Percentiles rank a stretch among this genome's conserved stretches.
These are phyloP conservation scores for Saccharomycodes ludwigii DNA, from an alignment of 805 yeast genomes.

Conservation along the genomic window DNA sequence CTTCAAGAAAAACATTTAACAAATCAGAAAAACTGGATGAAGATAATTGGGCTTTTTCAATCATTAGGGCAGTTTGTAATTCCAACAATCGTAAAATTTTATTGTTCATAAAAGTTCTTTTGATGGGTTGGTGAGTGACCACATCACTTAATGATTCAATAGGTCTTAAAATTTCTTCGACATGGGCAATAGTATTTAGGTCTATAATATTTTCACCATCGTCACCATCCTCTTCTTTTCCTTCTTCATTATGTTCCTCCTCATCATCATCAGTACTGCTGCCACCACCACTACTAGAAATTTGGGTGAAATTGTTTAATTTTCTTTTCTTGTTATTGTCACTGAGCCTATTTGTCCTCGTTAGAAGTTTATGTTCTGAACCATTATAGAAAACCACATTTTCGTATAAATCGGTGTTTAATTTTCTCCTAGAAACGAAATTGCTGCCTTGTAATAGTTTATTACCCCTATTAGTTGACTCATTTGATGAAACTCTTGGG, in stretches of 20 bases:
- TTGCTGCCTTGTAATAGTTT: constrained; percentile 41
- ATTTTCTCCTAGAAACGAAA: constrained; percentile 31
- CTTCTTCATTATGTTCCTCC: constrained; percentile 7
- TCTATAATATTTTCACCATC: constrained; percentile 27
- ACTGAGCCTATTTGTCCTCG: constrained; percentile 21
- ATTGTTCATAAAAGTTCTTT: constrained; percentile 45
- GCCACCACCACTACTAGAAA: constrained; percentile 1
- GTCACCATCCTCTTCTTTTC: constrained; percentile 19
- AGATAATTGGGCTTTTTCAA: constrained; percentile 70
- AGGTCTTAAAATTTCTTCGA: constrained; percentile 59
- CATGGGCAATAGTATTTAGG: constrained; percentile 36
- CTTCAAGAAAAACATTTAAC: constrained; percentile 75
- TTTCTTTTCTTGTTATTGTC: constrained; percentile 21
- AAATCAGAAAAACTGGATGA: constrained; percentile 61
- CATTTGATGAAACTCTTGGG: constrained; percentile 19
- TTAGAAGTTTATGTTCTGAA: constrained; percentile 23
- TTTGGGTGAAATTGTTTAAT: constrained; percentile 8
- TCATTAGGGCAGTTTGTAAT: constrained; percentile 57
- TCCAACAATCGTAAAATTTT: constrained; percentile 50
- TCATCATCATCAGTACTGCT: constrained; percentile 3
- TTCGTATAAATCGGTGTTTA: constrained; percentile 23
- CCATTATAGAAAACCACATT: constrained; percentile 24
- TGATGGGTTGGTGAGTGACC: constrained; percentile 54
- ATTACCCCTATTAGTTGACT: constrained; percentile 42
- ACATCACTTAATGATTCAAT: constrained; percentile 72